Base-by-base conservation (phyloP, 1,139 yeast species). In the Groenewaldozyma sp. region DNA sequence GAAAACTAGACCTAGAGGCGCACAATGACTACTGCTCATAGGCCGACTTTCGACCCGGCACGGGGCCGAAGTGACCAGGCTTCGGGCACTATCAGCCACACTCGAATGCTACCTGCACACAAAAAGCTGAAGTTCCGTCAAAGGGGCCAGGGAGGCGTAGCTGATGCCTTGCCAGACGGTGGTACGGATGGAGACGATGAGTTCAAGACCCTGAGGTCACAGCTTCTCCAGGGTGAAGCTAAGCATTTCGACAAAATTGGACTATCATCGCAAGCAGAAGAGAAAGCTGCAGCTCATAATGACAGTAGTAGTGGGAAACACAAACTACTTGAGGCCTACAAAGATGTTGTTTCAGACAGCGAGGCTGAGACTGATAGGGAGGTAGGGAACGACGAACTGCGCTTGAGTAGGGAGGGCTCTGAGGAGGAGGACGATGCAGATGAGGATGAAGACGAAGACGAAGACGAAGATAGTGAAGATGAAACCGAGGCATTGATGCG, bases 21-120 rank as follows among this genome's bases (percentile, higher is more conserved):
- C 26, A 41, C 18, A 18, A 84, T 84, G 95, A 82, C 94, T 1
- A 80, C 94, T 2, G 91, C 93, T 36, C 95, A 84, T 56, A 71
- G 94, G 57, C 95, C 96, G 0, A 84, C 94, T 6, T 70, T 84
- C 46, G 95, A 87, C 54, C 83, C 91, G 44, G 87, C 94, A 42
- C 71, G 77, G 51, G 96, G 95, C 3, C 74, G 49, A 66, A 70
- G 38, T 54, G 59, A 42, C 61, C 67, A 28, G 57, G 70, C 34
- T 41, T 63, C 40, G 20, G 68, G 63, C 13, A 58, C 73, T 32
- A 82, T 79, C 10, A 59, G 67, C 11, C 95, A 86, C 58, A 71
- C 86, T 2, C 65, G 94, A 37, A 65, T 74, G 11, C 64, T 82
- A 14, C 82, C 91, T 0, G 86, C 82, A 10, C 94, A 87, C 48